phyloP scores from a whole-genome alignment of 2,329 filamentous ascomycete species.

The Exophiala bonariae region DNA sequence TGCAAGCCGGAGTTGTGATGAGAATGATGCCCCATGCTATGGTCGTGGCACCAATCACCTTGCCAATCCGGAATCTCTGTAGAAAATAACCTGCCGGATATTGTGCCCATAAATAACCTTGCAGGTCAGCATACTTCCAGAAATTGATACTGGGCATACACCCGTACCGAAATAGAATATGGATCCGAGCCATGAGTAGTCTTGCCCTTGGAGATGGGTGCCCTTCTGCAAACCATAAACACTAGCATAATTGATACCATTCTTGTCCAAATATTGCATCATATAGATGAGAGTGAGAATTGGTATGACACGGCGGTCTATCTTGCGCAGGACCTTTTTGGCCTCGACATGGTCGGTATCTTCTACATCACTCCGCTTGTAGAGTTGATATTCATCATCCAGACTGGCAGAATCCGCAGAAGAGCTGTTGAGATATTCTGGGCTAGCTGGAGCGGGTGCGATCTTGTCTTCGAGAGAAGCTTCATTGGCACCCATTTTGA shows the following conservation, averaged over 20 bases:
- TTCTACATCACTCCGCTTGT: slow-evolving; percentile 31
- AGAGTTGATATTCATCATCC: slow-evolving; percentile 41
- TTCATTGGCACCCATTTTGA: slow-evolving; percentile 13
- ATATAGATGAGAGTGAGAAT: slow-evolving; percentile 25
- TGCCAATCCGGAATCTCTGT: slow-evolving; percentile 49
- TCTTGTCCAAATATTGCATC: slow-evolving; percentile 28
- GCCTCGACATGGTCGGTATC: slow-evolving; percentile 24
- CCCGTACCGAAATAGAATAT: slow-evolving; percentile 50
- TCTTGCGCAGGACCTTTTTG: slow-evolving; percentile 23
- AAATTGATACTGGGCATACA: too few relatives aligned
- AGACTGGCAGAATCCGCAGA: slow-evolving; percentile 22
- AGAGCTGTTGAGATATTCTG: slow-evolving; percentile 6
- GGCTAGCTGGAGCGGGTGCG: slow-evolving; percentile 9
- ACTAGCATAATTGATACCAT: slow-evolving; percentile 23
- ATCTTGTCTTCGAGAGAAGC: slow-evolving; percentile 16
- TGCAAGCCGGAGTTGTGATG: slow-evolving; percentile 18
- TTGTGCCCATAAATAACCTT: slow-evolving; percentile 49
- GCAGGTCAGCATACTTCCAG: slow-evolving; percentile 8
- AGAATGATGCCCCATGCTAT: slow-evolving; percentile 21
- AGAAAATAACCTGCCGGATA: slow-evolving; percentile 53
- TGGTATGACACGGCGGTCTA: slow-evolving; percentile 23
- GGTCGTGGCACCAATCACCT: slow-evolving; percentile 44
- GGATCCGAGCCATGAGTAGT: slow-evolving; percentile 50
- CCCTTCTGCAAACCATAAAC: slow-evolving; percentile 48
- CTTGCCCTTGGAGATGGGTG: slow-evolving; percentile 40